Evolutionary conservation across 2,329 filamentous ascomycete genomes (phyloP).

Genomic region (Penicillium psychrosexuale): DNA sequence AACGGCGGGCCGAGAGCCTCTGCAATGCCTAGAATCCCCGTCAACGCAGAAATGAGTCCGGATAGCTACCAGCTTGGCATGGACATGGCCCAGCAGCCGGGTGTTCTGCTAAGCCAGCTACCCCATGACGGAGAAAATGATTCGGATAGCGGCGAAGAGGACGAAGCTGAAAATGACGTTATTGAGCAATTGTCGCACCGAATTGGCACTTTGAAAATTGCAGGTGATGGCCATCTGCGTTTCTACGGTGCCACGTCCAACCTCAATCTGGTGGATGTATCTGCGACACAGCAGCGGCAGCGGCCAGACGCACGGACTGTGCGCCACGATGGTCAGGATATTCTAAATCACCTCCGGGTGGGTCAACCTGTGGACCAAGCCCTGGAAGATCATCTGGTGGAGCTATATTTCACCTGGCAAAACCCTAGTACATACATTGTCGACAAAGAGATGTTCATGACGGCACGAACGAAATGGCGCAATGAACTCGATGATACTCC

Average conservation of each 20-base stretch:
- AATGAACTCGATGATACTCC: conserved; percentile 40
- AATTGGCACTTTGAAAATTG: conserved; percentile 45
- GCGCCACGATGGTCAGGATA: conserved; percentile 40
- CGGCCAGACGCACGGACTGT: conserved; percentile 40
- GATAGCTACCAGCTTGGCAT: conserved; percentile 27
- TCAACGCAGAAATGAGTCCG: conserved; percentile 26
- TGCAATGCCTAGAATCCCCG: conserved; percentile 7
- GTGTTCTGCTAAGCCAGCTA: conserved; percentile 20
- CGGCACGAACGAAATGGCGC: conserved; percentile 35
- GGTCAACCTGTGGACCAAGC: conserved; percentile 41
- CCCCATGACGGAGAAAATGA: conserved; percentile 27
- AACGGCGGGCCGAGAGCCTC: conserved; percentile 9
- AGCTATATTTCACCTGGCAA: conserved; percentile 50
- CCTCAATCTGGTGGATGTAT: conserved; percentile 42
- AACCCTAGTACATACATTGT: conserved; percentile 48
- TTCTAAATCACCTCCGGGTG: conserved; percentile 42
- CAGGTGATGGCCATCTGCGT: conserved; percentile 43
- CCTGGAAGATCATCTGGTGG: conserved; percentile 46
- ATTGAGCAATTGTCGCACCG: conserved; percentile 46
- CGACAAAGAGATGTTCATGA: conserved; percentile 43
- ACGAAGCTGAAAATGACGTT: conserved; percentile 41
- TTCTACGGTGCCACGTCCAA: conserved; percentile 49
- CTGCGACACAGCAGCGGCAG: conserved; percentile 33
- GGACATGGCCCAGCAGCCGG: conserved; percentile 29
- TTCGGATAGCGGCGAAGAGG: conserved; percentile 37